Percentiles rank a stretch among this genome's conserved stretches.
phyloP scores from a whole-genome alignment of 2,329 filamentous ascomycete species.

The Aspergillus japonicus region DNA sequence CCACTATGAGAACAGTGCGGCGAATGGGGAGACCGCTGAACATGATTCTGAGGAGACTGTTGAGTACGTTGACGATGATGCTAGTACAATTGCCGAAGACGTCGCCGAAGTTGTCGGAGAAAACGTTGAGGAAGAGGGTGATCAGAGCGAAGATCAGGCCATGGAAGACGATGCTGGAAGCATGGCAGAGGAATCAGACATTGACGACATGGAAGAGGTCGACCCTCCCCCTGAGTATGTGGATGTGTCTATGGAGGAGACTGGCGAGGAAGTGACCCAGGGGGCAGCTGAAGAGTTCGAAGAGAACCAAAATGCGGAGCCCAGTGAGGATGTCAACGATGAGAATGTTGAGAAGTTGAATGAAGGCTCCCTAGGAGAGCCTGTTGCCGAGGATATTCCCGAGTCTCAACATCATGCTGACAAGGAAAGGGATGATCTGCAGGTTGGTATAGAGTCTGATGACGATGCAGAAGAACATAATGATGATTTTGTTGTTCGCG shows the following conservation, averaged over 20 bases:
- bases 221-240: conserved; percentile 4
- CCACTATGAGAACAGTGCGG: background rate
- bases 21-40: background rate
- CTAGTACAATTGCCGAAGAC: background rate
- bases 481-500: background rate
- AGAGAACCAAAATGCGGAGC: background rate
- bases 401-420: background rate
- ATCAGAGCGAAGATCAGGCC: conserved; percentile 9
- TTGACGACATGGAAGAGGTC: background rate
- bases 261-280: conserved; percentile 14
- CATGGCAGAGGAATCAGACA: background rate
- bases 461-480: background rate
- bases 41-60: background rate
- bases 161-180: background rate
- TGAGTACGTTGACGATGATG: background rate
- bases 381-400: background rate
- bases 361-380: background rate
- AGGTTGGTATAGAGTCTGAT: background rate
- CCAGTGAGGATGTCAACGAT: background rate
- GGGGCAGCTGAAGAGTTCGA: conserved; percentile 7
- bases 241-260: conserved; percentile 13
- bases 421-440: background rate
- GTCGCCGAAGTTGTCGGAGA: conserved; percentile 13
- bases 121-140: conserved; percentile 14
- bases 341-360: background rate